Percentiles rank a stretch among this genome's conserved stretches.
phyloP scores from a whole-genome alignment of 1,284 basidiomycete genomes.

The Puccinia triticina region DNA sequence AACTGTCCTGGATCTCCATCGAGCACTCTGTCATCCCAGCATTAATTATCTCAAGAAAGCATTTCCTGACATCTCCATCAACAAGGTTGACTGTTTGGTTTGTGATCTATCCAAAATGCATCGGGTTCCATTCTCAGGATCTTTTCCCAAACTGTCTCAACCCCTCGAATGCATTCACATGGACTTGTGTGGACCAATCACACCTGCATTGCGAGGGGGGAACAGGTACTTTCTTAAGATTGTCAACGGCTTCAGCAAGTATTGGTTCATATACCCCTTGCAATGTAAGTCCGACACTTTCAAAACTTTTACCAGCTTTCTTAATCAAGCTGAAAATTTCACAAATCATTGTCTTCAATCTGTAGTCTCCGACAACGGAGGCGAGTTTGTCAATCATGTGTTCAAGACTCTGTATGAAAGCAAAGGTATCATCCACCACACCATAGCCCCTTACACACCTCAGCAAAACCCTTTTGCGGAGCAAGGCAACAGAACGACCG shows the following conservation, averaged over 20 bases:
- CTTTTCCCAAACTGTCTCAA: not conserved
- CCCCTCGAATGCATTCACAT: constrained; percentile 18
- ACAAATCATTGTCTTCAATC: not conserved
- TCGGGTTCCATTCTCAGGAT: not conserved
- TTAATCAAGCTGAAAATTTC: not conserved
- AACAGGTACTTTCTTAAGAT: constrained; percentile 15
- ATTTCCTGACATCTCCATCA: not conserved
- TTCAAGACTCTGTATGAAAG: not conserved
- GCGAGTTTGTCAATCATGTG: not conserved
- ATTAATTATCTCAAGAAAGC: not conserved
- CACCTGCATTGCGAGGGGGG: not conserved
- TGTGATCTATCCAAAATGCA: constrained; percentile 30
- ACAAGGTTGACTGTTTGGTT: not conserved
- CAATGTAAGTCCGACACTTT: constrained; percentile 21
- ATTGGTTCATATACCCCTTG: not conserved
- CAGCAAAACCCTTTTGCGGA: constrained; percentile 22
- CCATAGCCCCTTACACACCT: not conserved
- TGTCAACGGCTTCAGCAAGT: not conserved
- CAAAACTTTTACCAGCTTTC: not conserved
- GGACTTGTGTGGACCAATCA: not conserved
- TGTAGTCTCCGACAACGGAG: constrained; percentile 13
- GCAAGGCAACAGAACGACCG: not conserved
- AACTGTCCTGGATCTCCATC: not conserved
- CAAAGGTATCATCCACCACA: not conserved
- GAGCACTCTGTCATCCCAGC: constrained; percentile 10